Evolutionary conservation across 2,329 filamentous ascomycete genomes (phyloP).

Genomic region (Fusarium nurragi): DNA sequence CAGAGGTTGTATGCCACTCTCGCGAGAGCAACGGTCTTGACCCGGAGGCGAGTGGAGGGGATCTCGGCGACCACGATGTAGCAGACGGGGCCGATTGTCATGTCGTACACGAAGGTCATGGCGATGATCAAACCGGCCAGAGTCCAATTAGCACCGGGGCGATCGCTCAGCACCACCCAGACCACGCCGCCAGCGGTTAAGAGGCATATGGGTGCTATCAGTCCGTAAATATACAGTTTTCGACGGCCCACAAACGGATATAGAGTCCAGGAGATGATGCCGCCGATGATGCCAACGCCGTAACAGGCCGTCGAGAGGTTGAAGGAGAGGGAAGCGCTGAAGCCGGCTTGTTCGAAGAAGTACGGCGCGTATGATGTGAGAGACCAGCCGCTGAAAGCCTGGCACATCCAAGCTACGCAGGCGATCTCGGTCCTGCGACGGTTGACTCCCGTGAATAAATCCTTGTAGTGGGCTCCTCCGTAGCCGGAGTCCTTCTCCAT

Average conservation of each 20-base stretch:
- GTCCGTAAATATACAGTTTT: constrained; percentile 52
- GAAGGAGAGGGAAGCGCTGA: constrained; percentile 50
- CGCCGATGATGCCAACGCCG: constrained; percentile 53
- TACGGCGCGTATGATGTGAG: constrained; percentile 46
- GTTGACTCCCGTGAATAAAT: constrained; percentile 40
- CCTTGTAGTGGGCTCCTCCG: constrained; percentile 46
- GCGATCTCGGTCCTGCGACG: constrained; percentile 45
- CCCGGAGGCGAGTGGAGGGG: constrained; percentile 51
- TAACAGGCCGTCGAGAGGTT: constrained; percentile 53
- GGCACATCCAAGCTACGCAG: constrained; percentile 42
- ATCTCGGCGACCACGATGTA: constrained; percentile 54
- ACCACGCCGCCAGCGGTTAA: constrained; percentile 54
- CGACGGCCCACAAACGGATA: constrained; percentile 53
- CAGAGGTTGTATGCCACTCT: constrained; percentile 43
- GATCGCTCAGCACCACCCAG: constrained; percentile 44
- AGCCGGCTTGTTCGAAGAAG: constrained; percentile 56
- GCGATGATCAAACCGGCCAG: constrained; percentile 52
- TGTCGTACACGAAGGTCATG: constrained; percentile 53
- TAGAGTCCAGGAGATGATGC: constrained; percentile 52
- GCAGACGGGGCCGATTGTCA: constrained; percentile 35
- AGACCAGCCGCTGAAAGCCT: constrained; percentile 41
- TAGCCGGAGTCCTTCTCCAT: constrained; percentile 52
- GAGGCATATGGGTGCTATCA: constrained; percentile 42
- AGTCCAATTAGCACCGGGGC: constrained; percentile 46
- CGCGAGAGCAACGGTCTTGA: constrained; percentile 53